phyloP scores from a whole-genome alignment of 2,329 filamentous ascomycete genomes.

The Bisporella sp. region DNA sequence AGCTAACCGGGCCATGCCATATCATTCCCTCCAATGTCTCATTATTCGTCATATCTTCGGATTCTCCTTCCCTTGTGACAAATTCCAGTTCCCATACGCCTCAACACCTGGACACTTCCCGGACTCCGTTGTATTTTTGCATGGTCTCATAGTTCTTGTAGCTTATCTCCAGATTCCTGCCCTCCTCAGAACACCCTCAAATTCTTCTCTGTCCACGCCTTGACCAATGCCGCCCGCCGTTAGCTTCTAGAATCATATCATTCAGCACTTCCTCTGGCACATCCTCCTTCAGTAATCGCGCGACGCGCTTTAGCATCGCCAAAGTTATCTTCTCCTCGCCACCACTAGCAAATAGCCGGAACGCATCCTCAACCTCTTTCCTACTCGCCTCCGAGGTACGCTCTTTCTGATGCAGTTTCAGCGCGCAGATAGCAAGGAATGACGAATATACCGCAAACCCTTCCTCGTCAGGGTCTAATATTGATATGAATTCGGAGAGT shows the following conservation, averaged over 20 bases:
- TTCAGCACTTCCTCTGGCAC: conserved; percentile 75
- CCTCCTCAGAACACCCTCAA: conserved; percentile 25
- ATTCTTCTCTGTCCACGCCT: conserved; percentile 68
- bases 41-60: too few relatives aligned
- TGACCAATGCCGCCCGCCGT: conserved; percentile 67
- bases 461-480: conserved; percentile 75
- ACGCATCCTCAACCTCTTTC: conserved; percentile 74
- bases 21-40: background rate
- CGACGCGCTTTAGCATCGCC: conserved; percentile 69
- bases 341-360: conserved; percentile 65
- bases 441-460: conserved; percentile 73
- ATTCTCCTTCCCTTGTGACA: too few relatives aligned
- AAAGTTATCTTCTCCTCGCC: conserved; percentile 64
- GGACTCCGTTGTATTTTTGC: too few relatives aligned
- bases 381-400: conserved; percentile 45
- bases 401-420: conserved; percentile 65
- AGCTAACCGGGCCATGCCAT: background rate
- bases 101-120: too few relatives aligned
- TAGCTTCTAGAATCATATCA: conserved; percentile 95
- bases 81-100: too few relatives aligned
- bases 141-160: background rate
- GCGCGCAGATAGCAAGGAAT: conserved; percentile 82
- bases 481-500: conserved; percentile 67
- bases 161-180: conserved; percentile 24
- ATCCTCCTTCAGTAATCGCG: conserved; percentile 74